Percentiles rank a stretch among this genome's conserved stretches.
Evolutionary conservation across 2,329 filamentous ascomycete species (phyloP).

Genomic region (Diaporthe helianthi): DNA sequence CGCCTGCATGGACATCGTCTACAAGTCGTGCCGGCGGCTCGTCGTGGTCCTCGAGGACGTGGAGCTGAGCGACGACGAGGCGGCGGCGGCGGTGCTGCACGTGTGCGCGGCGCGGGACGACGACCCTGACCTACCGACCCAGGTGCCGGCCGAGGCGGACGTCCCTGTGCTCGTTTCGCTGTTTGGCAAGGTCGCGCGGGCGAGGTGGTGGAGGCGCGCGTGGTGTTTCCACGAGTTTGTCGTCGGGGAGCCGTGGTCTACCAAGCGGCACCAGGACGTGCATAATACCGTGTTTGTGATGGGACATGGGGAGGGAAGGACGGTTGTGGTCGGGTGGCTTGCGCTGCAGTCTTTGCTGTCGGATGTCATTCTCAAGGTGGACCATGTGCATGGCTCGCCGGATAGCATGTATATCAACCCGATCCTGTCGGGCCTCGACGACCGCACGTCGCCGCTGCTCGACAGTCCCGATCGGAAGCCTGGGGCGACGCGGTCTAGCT

Average conservation of each 20-base stretch:
- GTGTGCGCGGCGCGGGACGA: no score
- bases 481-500: not conserved
- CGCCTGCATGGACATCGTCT: not conserved
- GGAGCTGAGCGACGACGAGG: not conserved
- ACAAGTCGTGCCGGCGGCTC: constrained; percentile 7
- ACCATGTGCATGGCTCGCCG: accelerated
- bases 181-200: not conserved
- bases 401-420: not conserved
- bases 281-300: not conserved
- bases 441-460: not conserved
- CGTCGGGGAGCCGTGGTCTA: not conserved
- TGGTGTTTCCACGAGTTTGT: constrained; percentile 7
- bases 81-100: not conserved
- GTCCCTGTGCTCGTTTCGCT: not conserved
- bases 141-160: not conserved
- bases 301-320: not conserved
- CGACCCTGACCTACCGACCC: not conserved
- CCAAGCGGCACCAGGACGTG: not conserved
- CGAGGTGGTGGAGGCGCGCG: not conserved
- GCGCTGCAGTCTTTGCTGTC: not conserved
- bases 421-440: not conserved
- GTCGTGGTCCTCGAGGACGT: not conserved
- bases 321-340: not conserved
- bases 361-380: not conserved
- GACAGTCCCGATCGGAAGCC: not conserved